Conservation (phyloP, 1,284 basidiomycete genomes). For the Polyporus tsugae region DNA sequence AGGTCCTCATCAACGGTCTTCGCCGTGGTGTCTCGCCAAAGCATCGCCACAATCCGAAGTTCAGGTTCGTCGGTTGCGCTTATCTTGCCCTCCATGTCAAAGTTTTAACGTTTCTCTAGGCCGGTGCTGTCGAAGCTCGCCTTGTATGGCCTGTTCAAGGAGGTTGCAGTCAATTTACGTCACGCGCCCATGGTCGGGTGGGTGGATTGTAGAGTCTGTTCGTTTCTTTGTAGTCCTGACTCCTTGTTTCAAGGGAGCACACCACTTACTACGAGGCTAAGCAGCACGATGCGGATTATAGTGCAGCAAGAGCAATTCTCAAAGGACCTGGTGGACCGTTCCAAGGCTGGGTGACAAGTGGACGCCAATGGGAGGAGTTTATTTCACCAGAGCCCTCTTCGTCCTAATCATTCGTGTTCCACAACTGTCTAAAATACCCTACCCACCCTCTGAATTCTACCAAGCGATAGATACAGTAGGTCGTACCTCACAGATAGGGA, state of each 20-base stretch:
- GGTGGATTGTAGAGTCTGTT: background rate
- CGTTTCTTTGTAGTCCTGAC: background rate
- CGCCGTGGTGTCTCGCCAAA: constrained; percentile 79
- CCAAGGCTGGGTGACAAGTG: constrained; percentile 44
- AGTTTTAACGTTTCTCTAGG: constrained; percentile 25
- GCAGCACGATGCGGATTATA: constrained; percentile 33
- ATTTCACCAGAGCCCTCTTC: constrained; percentile 21
- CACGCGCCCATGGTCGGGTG: background rate
- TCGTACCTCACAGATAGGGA: too few species aligned
- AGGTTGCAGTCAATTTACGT: constrained; percentile 15
- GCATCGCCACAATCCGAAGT: constrained; percentile 66
- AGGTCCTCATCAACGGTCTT: constrained; percentile 80
- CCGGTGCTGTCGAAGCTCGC: constrained; percentile 44
- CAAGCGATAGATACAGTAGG: too few species aligned
- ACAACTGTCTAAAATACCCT: too few species aligned
- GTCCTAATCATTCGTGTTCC: background rate
- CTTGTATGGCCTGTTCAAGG: constrained; percentile 37
- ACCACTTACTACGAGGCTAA: constrained; percentile 39
- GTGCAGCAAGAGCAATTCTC: constrained; percentile 35
- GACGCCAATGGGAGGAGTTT: constrained; percentile 43
- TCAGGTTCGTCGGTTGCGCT: constrained; percentile 54
- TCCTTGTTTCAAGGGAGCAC: constrained; percentile 1
- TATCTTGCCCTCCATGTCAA: background rate
- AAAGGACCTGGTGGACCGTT: constrained; percentile 39
- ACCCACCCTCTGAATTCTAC: too few species aligned